phyloP scores from a whole-genome alignment of 257 asterid species.

The Salvia hispanica region DNA sequence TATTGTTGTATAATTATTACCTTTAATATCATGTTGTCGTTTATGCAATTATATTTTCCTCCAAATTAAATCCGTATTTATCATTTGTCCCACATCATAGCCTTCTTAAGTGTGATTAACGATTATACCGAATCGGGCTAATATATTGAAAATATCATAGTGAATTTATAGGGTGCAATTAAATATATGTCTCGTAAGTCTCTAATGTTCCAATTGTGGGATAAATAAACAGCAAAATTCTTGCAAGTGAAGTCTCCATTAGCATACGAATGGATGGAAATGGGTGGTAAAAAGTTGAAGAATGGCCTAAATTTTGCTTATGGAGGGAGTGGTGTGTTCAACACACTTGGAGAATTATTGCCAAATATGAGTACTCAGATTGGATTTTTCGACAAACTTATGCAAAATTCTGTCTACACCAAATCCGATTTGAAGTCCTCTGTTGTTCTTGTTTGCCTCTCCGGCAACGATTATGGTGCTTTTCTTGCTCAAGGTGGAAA shows the following conservation, averaged over 20 bases:
- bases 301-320: slow-evolving; percentile 82
- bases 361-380: slow-evolving; percentile 87
- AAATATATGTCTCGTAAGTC: no score
- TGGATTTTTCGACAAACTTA: slow-evolving; percentile 52
- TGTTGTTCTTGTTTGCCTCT: slow-evolving; percentile 49
- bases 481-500: slow-evolving; percentile 52
- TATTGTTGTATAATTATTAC: neutral
- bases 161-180: neutral
- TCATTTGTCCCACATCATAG: neutral
- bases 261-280: slow-evolving; percentile 64
- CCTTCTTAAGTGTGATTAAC: neutral
- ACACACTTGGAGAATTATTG: slow-evolving; percentile 42
- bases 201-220: no score
- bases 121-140: neutral
- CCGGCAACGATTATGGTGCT: slow-evolving; percentile 74
- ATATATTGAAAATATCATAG: neutral
- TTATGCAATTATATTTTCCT: no score
- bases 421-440: slow-evolving; percentile 52
- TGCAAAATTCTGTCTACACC: slow-evolving; percentile 46
- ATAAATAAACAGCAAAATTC: slow-evolving; percentile 57
- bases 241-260: slow-evolving; percentile 71
- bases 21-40: neutral
- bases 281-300: slow-evolving; percentile 42
- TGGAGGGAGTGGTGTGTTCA: slow-evolving; percentile 94
- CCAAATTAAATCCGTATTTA: neutral